Base-by-base conservation (phyloP, 1,139 yeast species). In the Geotrichum restrictum region DNA sequence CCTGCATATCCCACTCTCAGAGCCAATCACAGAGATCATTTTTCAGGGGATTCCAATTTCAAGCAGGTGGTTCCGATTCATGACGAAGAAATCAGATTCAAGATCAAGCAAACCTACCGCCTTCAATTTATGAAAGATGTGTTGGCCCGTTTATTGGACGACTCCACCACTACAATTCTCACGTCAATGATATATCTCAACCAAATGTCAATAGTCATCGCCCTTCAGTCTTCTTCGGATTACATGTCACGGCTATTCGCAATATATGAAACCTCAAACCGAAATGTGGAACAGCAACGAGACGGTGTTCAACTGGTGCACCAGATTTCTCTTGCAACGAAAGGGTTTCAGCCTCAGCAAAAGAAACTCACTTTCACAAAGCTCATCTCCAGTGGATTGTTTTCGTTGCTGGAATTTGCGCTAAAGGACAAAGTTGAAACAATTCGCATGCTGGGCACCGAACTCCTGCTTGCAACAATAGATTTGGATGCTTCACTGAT, bases 101-200 rank as follows among this genome's bases (percentile, higher is more conserved):
- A 85, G 48, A 85, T 91, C 59, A 81, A 82, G 57, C 81, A 81
- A 62, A 89, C 94, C 44, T 88, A 84, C 64, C 76, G 86, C 57
- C 73, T 89, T 53, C 91, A 84, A 62, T 88, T 86, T 64, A 71
- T 93, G 52, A 86, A 86, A 65, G 97, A 93, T 67, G 95, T 88
- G 29, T 70, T 91, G 36, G 93, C 93, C 1, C 74, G 96, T 52
- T 73, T 84, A 47, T 68, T 91, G 48, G 98, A 93, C 66, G 98
- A 93, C 63, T 80, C 83, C 48, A 78, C 93, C 3, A 79, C 83
- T 61, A 79, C 78, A 59, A 70, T 85, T 56, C 73, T 93, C 32
- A 73, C 83, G 18, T 75, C 87, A 0, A 71, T 85, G 70, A 84
- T 88, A 11, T 84, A 80, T 62, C 69, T 76, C 59, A 83, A 85